Percentiles rank a stretch among this genome's conserved stretches.
These are phyloP conservation scores for Rhodomyrtus tomentosa DNA, from an alignment of 345 rosid genomes.

Conservation along the genomic window DNA sequence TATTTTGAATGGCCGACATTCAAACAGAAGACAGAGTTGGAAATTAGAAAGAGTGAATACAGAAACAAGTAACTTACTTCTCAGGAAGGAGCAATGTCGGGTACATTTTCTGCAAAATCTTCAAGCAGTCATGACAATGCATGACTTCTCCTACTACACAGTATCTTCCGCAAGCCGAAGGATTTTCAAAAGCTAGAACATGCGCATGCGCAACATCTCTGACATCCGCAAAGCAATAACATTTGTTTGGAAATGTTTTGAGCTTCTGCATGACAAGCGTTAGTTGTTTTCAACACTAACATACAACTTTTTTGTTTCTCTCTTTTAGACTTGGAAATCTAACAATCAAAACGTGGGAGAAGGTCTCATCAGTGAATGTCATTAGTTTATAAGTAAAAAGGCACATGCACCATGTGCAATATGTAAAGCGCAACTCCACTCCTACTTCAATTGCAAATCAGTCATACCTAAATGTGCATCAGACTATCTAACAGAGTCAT, in stretches of 20 bases:
- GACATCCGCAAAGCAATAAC: neutral
- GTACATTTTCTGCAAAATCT: constrained; percentile 1
- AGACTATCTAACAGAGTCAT: neutral
- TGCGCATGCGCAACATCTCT: constrained; percentile 6
- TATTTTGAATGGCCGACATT: neutral
- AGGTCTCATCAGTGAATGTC: neutral
- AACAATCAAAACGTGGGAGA: neutral
- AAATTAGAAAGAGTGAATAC: neutral
- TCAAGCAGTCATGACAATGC: neutral
- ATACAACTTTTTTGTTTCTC: neutral
- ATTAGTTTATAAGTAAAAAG: neutral
- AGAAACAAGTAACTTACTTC: neutral
- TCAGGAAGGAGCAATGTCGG: neutral
- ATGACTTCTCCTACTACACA: no score
- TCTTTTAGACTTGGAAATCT: neutral
- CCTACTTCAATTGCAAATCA: neutral
- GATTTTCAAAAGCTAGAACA: constrained; percentile 4
- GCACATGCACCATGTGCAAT: neutral
- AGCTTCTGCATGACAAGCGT: neutral
- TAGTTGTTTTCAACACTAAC: neutral
- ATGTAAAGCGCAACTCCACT: neutral
- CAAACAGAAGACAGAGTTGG: neutral
- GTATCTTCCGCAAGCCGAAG: constrained; percentile 2
- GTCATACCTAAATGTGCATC: neutral
- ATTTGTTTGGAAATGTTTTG: neutral